phyloP scores from a whole-genome alignment of 2,329 filamentous ascomycete species.

The Beauveria pseudobassiana region DNA sequence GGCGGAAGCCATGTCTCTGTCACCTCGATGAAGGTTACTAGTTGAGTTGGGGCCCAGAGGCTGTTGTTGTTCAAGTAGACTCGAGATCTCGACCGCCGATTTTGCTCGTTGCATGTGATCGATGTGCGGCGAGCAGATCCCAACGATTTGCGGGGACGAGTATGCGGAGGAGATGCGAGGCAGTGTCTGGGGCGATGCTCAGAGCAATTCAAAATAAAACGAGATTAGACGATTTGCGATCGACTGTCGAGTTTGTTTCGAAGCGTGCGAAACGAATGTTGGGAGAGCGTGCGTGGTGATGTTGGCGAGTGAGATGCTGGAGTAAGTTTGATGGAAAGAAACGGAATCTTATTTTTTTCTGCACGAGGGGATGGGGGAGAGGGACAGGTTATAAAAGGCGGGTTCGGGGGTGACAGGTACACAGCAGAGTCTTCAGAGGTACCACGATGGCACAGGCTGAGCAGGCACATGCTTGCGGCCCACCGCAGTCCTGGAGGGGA shows the following conservation, averaged over 20 bases:
- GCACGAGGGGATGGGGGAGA: constrained; percentile 16
- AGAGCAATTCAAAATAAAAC: neutral
- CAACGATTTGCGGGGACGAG: neutral
- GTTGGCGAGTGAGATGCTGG: constrained; percentile 3
- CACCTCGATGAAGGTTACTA: constrained; percentile 23
- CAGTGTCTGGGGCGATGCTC: neutral
- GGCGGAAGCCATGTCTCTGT: constrained; percentile 41
- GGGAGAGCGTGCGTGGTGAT: neutral
- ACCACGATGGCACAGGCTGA: constrained; percentile 6
- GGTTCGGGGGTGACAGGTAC: constrained; percentile 11
- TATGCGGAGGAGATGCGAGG: neutral
- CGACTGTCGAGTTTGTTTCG: neutral
- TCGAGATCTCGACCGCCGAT: constrained; percentile 68
- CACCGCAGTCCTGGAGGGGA: neutral
- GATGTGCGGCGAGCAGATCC: constrained; percentile 20
- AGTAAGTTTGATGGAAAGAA: constrained; percentile 14
- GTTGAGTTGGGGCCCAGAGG: constrained; percentile 18
- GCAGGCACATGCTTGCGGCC: constrained; percentile 12
- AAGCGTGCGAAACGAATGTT: constrained; percentile 6
- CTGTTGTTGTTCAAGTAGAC: constrained; percentile 51
- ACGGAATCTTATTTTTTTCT: constrained; percentile 14
- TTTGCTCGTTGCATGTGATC: constrained; percentile 70
- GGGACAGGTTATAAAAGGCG: constrained; percentile 23
- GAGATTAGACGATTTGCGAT: neutral
- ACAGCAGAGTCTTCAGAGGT: constrained; percentile 8